Base-by-base conservation (phyloP, 768 basidiomycete species). In the Suillus paluster region DNA sequence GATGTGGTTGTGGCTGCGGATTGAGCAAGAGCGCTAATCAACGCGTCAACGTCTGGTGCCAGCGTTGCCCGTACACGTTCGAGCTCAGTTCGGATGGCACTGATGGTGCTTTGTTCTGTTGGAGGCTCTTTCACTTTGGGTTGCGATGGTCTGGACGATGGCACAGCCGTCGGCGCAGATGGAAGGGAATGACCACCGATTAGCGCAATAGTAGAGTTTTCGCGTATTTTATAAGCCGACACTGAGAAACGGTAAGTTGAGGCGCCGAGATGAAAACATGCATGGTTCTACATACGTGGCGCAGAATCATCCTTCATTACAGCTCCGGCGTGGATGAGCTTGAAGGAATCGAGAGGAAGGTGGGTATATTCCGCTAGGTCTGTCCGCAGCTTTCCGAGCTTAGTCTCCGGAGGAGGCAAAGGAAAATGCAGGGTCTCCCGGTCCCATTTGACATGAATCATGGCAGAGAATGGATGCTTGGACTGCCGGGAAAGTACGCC, bases 261-360 rank as follows among this genome's bases (percentile, higher is more conserved):
- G 25, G 17, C 17, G 4, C 14, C 39, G 17, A 12, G 10, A 5
- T 55, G 54, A 39, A 46, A 46, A 39, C 17, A 60, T 48, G 52
- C 59, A 45, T 59, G 60, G 21, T 17, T 62, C 44, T 71, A 84
- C 78, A 66, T 64, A 91, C 88, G 77, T 50, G 88, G 84, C 9
- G 86, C 83, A 61, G 77, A 72, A 72, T 95, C 88, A 71, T 97
- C 94, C 67, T 89, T 90, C 84, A 98, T 90, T 74, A 97, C 85
- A 2, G 93, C 95, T 42, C 97, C 97, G 50, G 90, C 86, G 77
- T 91, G 89, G 65, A 99, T 87, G 70, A 99, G 84, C 73, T 95
- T 94, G 83, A 97, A 93, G 33, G 84, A 83, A 65, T 83, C 69
- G 33, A 76, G 73, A 0, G 89, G 85, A 14, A 98, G 82, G 58